phyloP scores from a whole-genome alignment of 2,329 filamentous ascomycete species.

The Pseudonectria buxi region DNA sequence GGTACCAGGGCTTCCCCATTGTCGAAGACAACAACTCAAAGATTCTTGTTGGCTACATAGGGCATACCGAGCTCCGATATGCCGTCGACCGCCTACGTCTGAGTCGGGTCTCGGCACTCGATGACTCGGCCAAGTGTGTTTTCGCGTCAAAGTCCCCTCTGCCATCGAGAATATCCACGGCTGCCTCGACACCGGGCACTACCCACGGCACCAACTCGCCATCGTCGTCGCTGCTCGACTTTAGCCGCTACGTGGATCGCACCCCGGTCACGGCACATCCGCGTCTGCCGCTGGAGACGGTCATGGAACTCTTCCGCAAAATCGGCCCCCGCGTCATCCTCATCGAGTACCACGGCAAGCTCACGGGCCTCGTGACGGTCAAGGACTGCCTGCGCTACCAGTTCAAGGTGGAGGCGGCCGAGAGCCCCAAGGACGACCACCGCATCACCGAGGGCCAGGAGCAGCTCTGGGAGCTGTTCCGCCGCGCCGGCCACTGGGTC shows the following conservation, averaged over 20 bases:
- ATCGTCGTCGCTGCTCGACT: constrained; percentile 57
- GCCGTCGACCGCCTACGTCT: constrained; percentile 65
- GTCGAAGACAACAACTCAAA: constrained; percentile 67
- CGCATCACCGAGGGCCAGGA: constrained; percentile 54
- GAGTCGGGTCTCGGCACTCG: constrained; percentile 61
- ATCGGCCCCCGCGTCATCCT: constrained; percentile 91
- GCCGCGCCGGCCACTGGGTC: constrained; percentile 50
- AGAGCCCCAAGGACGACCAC: constrained; percentile 59
- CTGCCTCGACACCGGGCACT: too few relatives aligned
- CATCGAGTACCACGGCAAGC: constrained; percentile 78
- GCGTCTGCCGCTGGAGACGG: constrained; percentile 84
- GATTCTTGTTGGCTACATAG: constrained; percentile 82
- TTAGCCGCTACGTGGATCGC: constrained; percentile 80
- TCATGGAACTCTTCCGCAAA: constrained; percentile 98
- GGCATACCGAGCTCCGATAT: constrained; percentile 84
- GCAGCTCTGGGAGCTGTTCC: constrained; percentile 55
- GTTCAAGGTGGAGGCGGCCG: constrained; percentile 87
- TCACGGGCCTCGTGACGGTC: constrained; percentile 83
- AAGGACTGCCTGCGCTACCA: constrained; percentile 98
- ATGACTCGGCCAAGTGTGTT: constrained; percentile 61
- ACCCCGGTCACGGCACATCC: constrained; percentile 90
- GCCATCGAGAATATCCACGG: constrained; percentile 21
- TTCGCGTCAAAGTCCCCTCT: constrained; percentile 52
- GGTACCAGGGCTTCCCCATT: constrained; percentile 89
- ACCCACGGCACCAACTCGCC: too few relatives aligned